Conservation (phyloP, 2,329 filamentous ascomycete species). For the Verticillium zaregamsianum region DNA sequence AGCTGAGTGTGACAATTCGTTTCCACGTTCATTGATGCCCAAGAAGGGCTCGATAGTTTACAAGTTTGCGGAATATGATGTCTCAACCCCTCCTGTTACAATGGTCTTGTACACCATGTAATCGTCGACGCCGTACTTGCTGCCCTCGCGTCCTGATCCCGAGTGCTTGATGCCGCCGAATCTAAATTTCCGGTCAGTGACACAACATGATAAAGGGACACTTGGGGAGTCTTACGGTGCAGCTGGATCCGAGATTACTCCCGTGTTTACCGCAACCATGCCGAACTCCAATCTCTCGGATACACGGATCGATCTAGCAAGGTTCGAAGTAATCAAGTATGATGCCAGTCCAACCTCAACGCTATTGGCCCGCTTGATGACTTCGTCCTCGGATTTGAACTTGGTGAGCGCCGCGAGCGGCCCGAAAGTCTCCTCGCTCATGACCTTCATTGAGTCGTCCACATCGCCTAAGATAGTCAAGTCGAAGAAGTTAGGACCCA, state of each 20-base stretch:
- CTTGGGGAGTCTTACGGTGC: constrained; percentile 21
- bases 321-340: constrained; percentile 61
- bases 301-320: constrained; percentile 34
- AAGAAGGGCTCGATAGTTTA: not conserved
- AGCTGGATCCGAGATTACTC: constrained; percentile 23
- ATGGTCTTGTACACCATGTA: constrained; percentile 54
- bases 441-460: constrained; percentile 62
- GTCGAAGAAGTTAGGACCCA: constrained; percentile 68
- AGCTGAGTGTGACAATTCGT: no score
- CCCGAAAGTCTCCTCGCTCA: constrained; percentile 70
- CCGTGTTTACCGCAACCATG: constrained; percentile 64
- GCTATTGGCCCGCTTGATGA: constrained; percentile 62
- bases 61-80: not conserved
- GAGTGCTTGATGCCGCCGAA: constrained; percentile 15
- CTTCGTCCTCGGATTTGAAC: constrained; percentile 68
- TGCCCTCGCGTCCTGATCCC: constrained; percentile 11
- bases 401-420: constrained; percentile 67
- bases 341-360: constrained; percentile 69
- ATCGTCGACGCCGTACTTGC: constrained; percentile 36
- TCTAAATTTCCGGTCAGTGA: not conserved
- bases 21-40: no score
- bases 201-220: no score
- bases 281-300: constrained; percentile 54
- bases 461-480: constrained; percentile 68
- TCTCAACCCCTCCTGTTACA: constrained; percentile 29